Evolutionary conservation across 441 rosid genomes (phyloP).

Genomic region (Melastoma candidum): DNA sequence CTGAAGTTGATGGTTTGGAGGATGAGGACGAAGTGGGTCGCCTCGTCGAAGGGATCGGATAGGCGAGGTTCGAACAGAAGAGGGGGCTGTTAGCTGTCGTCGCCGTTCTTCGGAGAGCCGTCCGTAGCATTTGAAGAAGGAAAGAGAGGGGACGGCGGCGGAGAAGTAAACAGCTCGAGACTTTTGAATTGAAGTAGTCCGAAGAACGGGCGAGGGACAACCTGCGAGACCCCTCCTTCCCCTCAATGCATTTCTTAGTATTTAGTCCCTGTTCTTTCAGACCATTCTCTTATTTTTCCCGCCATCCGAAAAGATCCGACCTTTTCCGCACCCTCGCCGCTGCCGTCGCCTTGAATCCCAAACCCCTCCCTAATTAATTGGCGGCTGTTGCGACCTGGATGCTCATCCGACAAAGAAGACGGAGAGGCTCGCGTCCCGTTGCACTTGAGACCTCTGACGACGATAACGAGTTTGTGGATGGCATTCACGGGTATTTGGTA

Average conservation of each 20-base stretch:
- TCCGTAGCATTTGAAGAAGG: neutral
- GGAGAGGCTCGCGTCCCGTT: slow-evolving; percentile 20
- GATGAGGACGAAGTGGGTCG: neutral
- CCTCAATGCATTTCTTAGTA: no score
- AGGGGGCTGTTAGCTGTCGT: neutral
- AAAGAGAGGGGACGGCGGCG: neutral
- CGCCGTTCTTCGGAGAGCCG: neutral
- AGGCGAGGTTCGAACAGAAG: neutral
- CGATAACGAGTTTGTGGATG: slow-evolving; percentile 43
- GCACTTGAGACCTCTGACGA: slow-evolving; percentile 43
- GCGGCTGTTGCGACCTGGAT: slow-evolving; percentile 43
- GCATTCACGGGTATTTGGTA: slow-evolving; percentile 78
- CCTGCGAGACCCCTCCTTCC: no score
- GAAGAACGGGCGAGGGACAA: no score
- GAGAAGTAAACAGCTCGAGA: no score
- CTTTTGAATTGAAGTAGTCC: no score
- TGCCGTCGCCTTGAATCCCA: no score
- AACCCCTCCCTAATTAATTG: slow-evolving; percentile 29
- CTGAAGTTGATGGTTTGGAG: no score
- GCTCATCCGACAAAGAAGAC: slow-evolving; percentile 42
- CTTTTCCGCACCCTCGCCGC: no score
- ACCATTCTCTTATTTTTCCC: no score
- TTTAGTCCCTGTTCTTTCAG: no score
- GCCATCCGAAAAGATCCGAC: no score
- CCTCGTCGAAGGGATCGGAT: neutral